Evolutionary conservation across 495 filamentous ascomycete species (phyloP).

Genomic region (Xylaria scruposa): DNA sequence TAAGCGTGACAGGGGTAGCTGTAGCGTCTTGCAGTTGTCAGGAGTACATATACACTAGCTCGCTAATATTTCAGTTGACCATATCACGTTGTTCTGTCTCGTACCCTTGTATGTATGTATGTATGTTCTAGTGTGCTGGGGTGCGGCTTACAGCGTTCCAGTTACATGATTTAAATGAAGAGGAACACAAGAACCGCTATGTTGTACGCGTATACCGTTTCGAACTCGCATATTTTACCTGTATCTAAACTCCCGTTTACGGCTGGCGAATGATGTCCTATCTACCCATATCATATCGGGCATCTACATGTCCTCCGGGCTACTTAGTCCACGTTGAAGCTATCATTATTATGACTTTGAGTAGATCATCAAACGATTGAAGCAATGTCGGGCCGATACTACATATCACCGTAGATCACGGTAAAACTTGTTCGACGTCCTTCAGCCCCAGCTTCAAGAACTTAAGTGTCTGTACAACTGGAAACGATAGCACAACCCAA

Average conservation of each 20-base stretch:
- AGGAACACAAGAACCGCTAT: neutral
- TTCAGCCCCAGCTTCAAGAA: neutral
- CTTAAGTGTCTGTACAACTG: neutral
- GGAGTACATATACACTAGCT: neutral
- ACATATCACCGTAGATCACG: conserved; percentile 12
- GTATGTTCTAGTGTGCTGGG: neutral
- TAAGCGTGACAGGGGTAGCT: neutral
- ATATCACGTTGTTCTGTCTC: neutral
- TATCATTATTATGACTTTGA: neutral
- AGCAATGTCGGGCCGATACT: conserved; percentile 8
- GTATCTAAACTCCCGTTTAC: neutral
- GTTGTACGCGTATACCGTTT: neutral
- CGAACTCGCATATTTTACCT: neutral
- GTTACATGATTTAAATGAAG: neutral
- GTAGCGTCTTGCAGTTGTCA: too few species aligned
- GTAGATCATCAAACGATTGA: conserved; percentile 6
- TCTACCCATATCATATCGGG: neutral
- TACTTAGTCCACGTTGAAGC: neutral
- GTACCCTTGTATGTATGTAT: neutral
- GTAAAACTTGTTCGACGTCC: neutral
- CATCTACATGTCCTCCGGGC: neutral
- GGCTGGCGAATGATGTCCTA: neutral
- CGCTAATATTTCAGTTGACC: neutral
- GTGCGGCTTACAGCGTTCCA: neutral
- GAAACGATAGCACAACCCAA: neutral